Percentiles rank a stretch among this genome's conserved stretches.
These are phyloP conservation scores for Candida dendrica DNA, from an alignment of 805 yeast genomes.

Conservation along the genomic window DNA sequence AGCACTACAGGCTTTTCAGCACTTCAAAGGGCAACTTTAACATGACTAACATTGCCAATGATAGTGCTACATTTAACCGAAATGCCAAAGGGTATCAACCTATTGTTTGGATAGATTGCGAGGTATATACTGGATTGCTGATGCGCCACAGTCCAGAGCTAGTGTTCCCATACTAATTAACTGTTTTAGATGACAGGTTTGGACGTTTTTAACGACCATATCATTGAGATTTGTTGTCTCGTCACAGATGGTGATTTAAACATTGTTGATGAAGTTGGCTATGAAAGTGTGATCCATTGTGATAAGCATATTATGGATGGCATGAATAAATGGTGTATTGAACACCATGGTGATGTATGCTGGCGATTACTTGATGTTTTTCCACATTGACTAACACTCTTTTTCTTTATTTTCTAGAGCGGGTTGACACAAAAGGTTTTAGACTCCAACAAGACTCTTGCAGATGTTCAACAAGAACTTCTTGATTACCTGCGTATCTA, in stretches of 20 bases:
- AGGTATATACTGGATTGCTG: constrained; percentile 24
- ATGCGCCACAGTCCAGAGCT: too few species aligned
- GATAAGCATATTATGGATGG: constrained; percentile 51
- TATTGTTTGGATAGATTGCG: constrained; percentile 95
- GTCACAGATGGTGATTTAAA: constrained; percentile 80
- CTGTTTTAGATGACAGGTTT: constrained; percentile 75
- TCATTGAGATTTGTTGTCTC: constrained; percentile 87
- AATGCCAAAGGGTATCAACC: constrained; percentile 23
- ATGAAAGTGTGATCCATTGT: constrained; percentile 73
- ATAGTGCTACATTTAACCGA: constrained; percentile 9
- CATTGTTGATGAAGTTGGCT: constrained; percentile 62
- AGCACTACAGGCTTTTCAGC: neutral
- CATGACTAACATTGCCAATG: neutral
- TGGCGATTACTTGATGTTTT: too few species aligned
- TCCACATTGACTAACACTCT: too few species aligned
- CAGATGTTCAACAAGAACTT: constrained; percentile 60
- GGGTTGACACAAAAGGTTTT: constrained; percentile 76
- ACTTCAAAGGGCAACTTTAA: neutral
- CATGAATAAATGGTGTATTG: constrained; percentile 87
- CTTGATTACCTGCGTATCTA: constrained; percentile 50
- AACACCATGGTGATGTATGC: constrained; percentile 56
- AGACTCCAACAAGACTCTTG: constrained; percentile 42
- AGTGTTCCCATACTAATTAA: neutral
- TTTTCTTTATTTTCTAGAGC: constrained; percentile 20
- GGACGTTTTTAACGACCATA: constrained; percentile 69